Base-by-base conservation (phyloP, 208 protist genomes). In the Crithidia fasciculata region DNA sequence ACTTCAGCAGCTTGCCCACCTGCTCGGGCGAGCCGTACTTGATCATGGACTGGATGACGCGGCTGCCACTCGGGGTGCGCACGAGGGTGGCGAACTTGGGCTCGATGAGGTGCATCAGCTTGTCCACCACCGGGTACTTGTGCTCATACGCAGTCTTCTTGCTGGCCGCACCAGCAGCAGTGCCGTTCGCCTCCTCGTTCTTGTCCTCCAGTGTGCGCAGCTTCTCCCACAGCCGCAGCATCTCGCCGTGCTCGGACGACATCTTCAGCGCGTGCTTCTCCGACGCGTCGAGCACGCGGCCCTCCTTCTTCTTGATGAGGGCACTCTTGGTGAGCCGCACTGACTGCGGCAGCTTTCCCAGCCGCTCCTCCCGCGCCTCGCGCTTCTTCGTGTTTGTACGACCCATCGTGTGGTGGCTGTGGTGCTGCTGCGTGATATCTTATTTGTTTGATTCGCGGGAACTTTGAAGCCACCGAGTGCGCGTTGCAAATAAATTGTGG, bases 241-340 rank as follows among this genome's bases (percentile, higher is more conserved):
- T 92, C 63, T 95, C 93, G 47, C 93, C 93, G 53, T 95, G 89
- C 65, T 92, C 88, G 10, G 90, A 94, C 3, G 78, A 83, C 93
- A 97, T 97, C 77, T 95, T 95, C 39, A 97, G 78, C 8, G 90
- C 90, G 53, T 95, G 93, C 79, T 97, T 97, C 72, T 97, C 93
- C 8, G 84, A 39, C 0, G 93, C 80, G 61, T 93, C 85, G n/a
- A 97, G 80, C 19, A 97, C 86, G 37, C 93, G 84, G 36, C 87
- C 88, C 55, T 95, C 90, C 62, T 89, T 92, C 78, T 95, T 97
- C 79, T 97, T 97, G 72, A 97, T 94, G 43, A 92, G 58, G 0
- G 93, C 93, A 44, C 68, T 91, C 77, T 95, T 97, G 3, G 62
- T 62, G 0, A 97, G 78, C 18, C 93, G 70, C 69, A 95, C 86